Base-by-base conservation (phyloP, 371 early-diverging fungal genomes). In the Umbelopsis sp. region DNA sequence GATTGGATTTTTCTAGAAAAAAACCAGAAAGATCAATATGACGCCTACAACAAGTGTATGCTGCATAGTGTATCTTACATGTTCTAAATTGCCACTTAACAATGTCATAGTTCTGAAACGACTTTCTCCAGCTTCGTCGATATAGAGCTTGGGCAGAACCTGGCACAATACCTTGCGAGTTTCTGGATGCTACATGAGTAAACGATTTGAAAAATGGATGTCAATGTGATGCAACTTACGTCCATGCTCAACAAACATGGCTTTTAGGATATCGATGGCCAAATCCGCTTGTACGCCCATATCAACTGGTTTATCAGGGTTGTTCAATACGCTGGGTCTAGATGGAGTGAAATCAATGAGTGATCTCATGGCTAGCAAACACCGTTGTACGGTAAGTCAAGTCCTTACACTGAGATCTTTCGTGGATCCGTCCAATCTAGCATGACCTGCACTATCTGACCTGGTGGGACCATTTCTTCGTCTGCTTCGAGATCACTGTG, bases 401-500 rank as follows among this genome's bases (percentile, higher is more conserved):
- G 8, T 3, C 63, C 77, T 74, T 79, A 83, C 81, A 74, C 67
- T 51, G 71, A 75, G 8, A 89, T 63, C 68, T 83, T 82, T 63
- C 80, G 76, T 14, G 85, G 82, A 66, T 88, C 86, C 0, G 80
- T 85, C 88, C 87, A 89, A 66, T 87, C 87, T 22, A 84, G 78
- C 63, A 90, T 50, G 74, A 86, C 87, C 14, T 86, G 84, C 0
- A 83, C 75, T 41, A 90, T 86, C 35, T 82, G 86, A 3, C 74
- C 38, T 22, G 90, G 90, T 35, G 76, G 45, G 2, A 80, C 74
- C 88, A 86, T 87, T 8, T 67, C 68, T 48, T 85, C 79, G 65
- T 79, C 76, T 50, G 76, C 67, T 11, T 75, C 74, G 11, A 81
- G 51, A 44, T 86, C 82, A 8, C 48, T 63, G 50, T 75, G 72